phyloP scores from a whole-genome alignment of 2,329 filamentous ascomycete genomes.

The Fusarium staphyleae region DNA sequence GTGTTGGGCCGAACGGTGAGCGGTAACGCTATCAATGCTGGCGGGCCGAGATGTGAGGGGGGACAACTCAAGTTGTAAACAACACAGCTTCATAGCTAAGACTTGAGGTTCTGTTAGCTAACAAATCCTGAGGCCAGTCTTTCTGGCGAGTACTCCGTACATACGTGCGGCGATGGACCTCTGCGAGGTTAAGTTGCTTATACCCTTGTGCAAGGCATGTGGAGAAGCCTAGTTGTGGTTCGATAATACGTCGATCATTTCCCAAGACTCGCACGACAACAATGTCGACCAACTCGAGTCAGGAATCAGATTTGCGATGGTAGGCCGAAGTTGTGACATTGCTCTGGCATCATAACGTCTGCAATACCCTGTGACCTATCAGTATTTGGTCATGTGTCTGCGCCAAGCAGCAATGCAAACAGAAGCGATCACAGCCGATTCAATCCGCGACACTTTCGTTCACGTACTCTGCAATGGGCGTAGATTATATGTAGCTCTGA shows the following conservation, averaged over 20 bases:
- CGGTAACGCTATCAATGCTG: constrained; percentile 29
- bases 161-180: too few species aligned
- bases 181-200: constrained; percentile 6
- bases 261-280: constrained; percentile 40
- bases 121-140: background rate
- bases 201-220: constrained; percentile 25
- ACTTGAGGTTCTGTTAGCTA: background rate
- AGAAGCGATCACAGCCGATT: background rate
- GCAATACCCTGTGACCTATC: constrained; percentile 10
- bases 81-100: background rate
- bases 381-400: background rate
- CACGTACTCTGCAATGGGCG: background rate
- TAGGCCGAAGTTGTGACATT: constrained; percentile 26
- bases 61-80: constrained; percentile 13
- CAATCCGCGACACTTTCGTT: background rate
- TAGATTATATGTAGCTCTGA: too few species aligned
- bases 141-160: too few species aligned
- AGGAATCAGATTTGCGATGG: constrained; percentile 23
- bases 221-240: constrained; percentile 36
- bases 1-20: constrained; percentile 27
- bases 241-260: constrained; percentile 39
- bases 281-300: constrained; percentile 22
- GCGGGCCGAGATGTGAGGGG: constrained; percentile 22
- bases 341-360: constrained; percentile 47
- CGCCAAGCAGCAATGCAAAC: constrained; percentile 6